Conservation (phyloP, 2,329 filamentous ascomycete genomes). For the Exophiala spinifera region DNA sequence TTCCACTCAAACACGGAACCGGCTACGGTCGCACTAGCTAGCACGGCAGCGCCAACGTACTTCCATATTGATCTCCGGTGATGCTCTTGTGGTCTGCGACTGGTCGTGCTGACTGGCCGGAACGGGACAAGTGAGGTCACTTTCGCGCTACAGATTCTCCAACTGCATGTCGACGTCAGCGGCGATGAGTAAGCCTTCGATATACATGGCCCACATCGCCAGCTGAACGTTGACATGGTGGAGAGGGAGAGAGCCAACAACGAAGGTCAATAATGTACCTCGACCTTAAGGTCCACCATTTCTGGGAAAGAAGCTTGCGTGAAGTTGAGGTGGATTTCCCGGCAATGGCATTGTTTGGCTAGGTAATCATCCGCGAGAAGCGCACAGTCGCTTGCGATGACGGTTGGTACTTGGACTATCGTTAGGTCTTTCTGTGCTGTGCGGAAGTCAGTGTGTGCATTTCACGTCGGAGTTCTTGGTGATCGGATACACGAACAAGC, state of each 20-base stretch:
- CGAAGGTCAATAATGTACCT: not conserved
- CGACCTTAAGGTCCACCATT: not conserved
- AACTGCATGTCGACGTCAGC: conserved; percentile 1
- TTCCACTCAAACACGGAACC: conserved; percentile 2
- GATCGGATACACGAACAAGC: not conserved
- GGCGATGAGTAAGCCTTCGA: not conserved
- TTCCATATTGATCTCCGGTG: not conserved
- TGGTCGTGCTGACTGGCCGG: conserved; percentile 9
- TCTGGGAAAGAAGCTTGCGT: too few species aligned
- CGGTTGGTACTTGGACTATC: too few species aligned
- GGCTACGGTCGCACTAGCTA: conserved; percentile 2
- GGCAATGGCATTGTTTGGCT: too few species aligned
- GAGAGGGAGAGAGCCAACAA: too few species aligned
- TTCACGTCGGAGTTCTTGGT: too few species aligned
- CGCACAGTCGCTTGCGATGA: too few species aligned
- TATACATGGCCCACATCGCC: not conserved
- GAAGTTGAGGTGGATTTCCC: too few species aligned
- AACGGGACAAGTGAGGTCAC: not conserved
- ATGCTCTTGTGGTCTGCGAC: not conserved
- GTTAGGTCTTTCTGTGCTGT: too few species aligned
- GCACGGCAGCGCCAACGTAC: not conserved
- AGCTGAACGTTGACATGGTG: not conserved
- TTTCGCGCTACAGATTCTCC: not conserved
- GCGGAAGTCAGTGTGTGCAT: too few species aligned
- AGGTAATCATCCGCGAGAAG: too few species aligned